These are phyloP conservation scores for Candida michaelii DNA, from an alignment of 805 yeast species.

Conservation along the genomic window DNA sequence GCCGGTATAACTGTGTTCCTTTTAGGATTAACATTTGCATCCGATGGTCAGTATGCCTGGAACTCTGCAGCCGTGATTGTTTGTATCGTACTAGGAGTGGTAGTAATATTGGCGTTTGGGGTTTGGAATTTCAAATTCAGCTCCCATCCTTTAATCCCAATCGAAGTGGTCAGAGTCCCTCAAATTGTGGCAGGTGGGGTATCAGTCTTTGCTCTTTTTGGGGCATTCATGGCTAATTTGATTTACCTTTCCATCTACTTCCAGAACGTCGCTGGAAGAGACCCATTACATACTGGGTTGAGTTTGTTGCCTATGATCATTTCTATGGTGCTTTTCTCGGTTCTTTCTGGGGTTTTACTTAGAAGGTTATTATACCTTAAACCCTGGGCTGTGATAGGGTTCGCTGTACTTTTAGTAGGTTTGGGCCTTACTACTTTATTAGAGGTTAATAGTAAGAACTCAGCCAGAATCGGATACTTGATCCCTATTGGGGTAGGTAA, in stretches of 20 bases:
- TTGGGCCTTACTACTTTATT: slow-evolving; percentile 46
- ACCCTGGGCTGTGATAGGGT: slow-evolving; percentile 36
- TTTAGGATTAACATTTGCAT: slow-evolving; percentile 52
- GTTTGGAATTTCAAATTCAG: slow-evolving; percentile 45
- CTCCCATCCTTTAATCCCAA: slow-evolving; percentile 45
- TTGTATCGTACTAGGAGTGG: slow-evolving; percentile 46
- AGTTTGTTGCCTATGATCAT: slow-evolving; percentile 44
- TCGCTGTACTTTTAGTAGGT: slow-evolving; percentile 32
- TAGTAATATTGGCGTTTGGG: slow-evolving; percentile 30
- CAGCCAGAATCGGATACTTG: slow-evolving; percentile 44
- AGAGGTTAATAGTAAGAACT: slow-evolving; percentile 31
- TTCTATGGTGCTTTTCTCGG: slow-evolving; percentile 37
- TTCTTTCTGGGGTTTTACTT: slow-evolving; percentile 37
- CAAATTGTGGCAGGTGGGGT: slow-evolving; percentile 40
- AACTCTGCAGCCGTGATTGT: slow-evolving; percentile 49
- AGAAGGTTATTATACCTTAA: slow-evolving; percentile 41
- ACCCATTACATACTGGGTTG: slow-evolving; percentile 47
- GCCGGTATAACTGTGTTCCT: slow-evolving; percentile 44
- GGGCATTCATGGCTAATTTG: slow-evolving; percentile 36
- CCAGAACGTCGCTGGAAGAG: slow-evolving; percentile 44
- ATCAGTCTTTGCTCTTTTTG: slow-evolving; percentile 29
- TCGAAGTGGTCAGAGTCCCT: slow-evolving; percentile 37
- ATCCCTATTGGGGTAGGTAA: slow-evolving; percentile 47
- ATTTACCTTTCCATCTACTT: slow-evolving; percentile 40
- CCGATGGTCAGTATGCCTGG: slow-evolving; percentile 49